Conservation (phyloP, 768 basidiomycete genomes). For the Tylopilus intermedius region DNA sequence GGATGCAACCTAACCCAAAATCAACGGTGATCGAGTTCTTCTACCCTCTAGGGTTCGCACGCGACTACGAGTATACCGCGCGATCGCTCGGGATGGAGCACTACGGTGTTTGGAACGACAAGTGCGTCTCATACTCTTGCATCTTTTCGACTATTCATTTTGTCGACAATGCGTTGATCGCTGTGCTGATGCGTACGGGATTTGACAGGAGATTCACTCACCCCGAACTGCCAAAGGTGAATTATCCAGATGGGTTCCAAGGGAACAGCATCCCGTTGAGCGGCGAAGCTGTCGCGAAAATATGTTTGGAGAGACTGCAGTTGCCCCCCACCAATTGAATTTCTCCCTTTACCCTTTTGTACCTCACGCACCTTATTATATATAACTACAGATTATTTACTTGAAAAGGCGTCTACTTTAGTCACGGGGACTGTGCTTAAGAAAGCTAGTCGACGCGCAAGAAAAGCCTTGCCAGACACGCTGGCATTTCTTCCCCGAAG, state of each 20-base stretch:
- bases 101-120: slow-evolving; percentile 78
- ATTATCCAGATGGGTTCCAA: slow-evolving; percentile 86
- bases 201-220: slow-evolving; percentile 61
- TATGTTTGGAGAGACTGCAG: slow-evolving; percentile 52
- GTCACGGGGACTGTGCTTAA: too few species aligned
- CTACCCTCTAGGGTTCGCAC: slow-evolving; percentile 76
- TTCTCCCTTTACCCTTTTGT: too few species aligned
- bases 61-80: slow-evolving; percentile 79
- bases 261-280: slow-evolving; percentile 84
- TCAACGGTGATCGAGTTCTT: slow-evolving; percentile 94
- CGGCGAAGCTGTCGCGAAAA: slow-evolving; percentile 57
- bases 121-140: slow-evolving; percentile 36
- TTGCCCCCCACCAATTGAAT: slow-evolving; percentile 2
- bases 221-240: slow-evolving; percentile 61
- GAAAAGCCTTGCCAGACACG: too few species aligned
- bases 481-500: too few species aligned
- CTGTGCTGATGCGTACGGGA: neutral
- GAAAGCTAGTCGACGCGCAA: too few species aligned
- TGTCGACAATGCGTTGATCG: neutral
- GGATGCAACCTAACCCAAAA: slow-evolving; percentile 84
- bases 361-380: too few species aligned
- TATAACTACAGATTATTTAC: too few species aligned
- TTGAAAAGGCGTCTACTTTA: too few species aligned
- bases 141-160: neutral
- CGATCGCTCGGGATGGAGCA: slow-evolving; percentile 80